phyloP scores from a whole-genome alignment of 768 basidiomycete genomes.

The Hygrophorus pudorinus region DNA sequence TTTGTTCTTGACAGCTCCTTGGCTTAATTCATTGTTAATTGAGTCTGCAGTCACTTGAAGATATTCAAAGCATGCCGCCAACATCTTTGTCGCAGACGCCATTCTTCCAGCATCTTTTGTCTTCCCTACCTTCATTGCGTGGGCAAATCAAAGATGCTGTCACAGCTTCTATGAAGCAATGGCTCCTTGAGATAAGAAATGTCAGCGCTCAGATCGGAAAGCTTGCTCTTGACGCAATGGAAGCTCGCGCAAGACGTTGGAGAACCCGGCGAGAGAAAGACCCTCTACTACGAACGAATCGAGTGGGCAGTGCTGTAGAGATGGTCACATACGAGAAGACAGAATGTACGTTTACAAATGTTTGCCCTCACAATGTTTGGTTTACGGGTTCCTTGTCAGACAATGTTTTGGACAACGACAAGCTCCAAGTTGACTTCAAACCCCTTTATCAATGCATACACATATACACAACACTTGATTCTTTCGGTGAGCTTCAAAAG shows the following conservation, averaged over 20 bases:
- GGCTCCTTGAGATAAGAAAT: conserved; percentile 92
- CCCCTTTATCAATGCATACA: conserved; percentile 96
- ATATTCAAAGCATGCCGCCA: conserved; percentile 85
- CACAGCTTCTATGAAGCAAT: conserved; percentile 91
- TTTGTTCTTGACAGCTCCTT: conserved; percentile 38
- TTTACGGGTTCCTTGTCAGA: conserved; percentile 35
- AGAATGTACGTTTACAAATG: conserved; percentile 59
- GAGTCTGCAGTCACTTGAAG: conserved; percentile 74
- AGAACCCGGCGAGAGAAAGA: conserved; percentile 77
- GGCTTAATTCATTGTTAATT: conserved; percentile 17
- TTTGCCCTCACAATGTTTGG: background rate
- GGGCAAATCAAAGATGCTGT: conserved; percentile 88
- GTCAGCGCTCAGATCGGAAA: conserved; percentile 77
- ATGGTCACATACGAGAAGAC: conserved; percentile 87
- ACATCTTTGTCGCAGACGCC: conserved; percentile 86
- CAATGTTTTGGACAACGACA: conserved; percentile 86
- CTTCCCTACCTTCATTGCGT: conserved; percentile 85
- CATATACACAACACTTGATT: conserved; percentile 86
- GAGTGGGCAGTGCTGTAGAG: conserved; percentile 89
- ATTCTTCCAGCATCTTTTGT: conserved; percentile 84
- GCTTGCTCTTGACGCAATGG: conserved; percentile 87
- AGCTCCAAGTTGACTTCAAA: conserved; percentile 84
- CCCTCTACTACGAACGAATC: conserved; percentile 59
- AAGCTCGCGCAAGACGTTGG: conserved; percentile 74
- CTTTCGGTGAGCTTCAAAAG: conserved; percentile 79